Evolutionary conservation across 345 rosid species (phyloP).

Genomic region (Barbarea vulgaris): DNA sequence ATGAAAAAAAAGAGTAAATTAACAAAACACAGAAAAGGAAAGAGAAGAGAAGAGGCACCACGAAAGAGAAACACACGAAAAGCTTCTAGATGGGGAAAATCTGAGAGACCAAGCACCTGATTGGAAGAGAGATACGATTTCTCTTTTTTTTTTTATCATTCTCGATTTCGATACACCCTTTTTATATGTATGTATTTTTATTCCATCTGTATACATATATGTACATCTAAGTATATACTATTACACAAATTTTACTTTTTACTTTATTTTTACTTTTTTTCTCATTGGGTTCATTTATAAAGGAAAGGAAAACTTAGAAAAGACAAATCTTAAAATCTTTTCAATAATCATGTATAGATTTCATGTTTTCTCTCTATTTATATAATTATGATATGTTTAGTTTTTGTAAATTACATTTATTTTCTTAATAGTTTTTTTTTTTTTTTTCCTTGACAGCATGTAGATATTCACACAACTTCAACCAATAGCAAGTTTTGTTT

Average conservation of each 20-base stretch:
- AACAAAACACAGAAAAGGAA: constrained; percentile 28
- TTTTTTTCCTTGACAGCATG: not conserved
- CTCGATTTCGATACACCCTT: not conserved
- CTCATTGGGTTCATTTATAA: not conserved
- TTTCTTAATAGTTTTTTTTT: no score
- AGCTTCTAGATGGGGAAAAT: constrained; percentile 20
- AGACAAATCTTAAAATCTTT: not conserved
- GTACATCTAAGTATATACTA: not conserved
- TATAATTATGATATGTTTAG: not conserved
- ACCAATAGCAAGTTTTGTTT: no score
- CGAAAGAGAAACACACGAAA: constrained; percentile 14
- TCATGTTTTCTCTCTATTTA: not conserved
- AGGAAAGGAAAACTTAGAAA: not conserved
- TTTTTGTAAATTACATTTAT: not conserved
- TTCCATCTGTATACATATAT: not conserved
- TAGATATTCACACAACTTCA: no score
- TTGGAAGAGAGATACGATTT: constrained; percentile 21
- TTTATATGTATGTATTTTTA: not conserved
- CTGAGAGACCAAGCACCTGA: constrained; percentile 17
- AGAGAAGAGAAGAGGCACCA: constrained; percentile 35
- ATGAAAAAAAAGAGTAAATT: not conserved
- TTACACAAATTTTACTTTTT: not conserved
- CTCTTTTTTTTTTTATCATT: not conserved
- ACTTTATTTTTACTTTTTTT: not conserved
- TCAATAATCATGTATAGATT: not conserved